phyloP scores from a whole-genome alignment of 2,329 filamentous ascomycete genomes.

The Stachybotrys elegans region DNA sequence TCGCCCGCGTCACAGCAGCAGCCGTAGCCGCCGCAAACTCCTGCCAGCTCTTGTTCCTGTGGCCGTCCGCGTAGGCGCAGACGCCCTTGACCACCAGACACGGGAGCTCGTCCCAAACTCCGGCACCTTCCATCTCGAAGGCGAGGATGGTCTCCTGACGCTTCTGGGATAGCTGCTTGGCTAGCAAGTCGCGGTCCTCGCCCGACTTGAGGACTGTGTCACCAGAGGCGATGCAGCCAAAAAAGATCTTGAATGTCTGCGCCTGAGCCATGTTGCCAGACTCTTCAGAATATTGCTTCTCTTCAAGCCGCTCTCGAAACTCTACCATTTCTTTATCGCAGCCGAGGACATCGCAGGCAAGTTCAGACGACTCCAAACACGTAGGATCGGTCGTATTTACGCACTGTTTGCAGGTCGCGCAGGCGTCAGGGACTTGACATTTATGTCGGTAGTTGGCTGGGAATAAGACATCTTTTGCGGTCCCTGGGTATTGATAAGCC shows the following conservation, averaged over 20 bases:
- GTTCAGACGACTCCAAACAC: neutral
- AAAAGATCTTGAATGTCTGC: conserved; percentile 10
- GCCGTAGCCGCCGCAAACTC: conserved; percentile 2
- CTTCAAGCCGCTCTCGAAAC: neutral
- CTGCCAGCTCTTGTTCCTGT: conserved; percentile 31
- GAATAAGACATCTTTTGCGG: neutral
- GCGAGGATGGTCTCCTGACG: conserved; percentile 11
- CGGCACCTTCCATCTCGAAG: conserved; percentile 28
- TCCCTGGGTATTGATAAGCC: neutral
- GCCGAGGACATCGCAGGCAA: neutral
- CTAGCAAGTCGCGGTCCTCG: conserved; percentile 20
- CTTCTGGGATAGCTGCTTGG: conserved; percentile 13
- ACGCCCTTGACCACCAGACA: conserved; percentile 29
- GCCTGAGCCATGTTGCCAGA: neutral
- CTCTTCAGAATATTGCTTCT: neutral
- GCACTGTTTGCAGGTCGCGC: neutral
- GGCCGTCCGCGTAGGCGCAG: conserved; percentile 32
- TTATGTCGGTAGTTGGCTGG: neutral
- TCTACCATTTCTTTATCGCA: neutral
- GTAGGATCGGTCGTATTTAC: neutral
- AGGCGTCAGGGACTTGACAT: neutral
- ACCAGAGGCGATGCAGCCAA: conserved; percentile 28
- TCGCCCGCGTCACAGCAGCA: conserved; percentile 6
- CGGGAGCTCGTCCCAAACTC: conserved; percentile 21
- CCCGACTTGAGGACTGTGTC: conserved; percentile 33